Base-by-base conservation (phyloP, 148 eudicot genomes). In the Camellia japonica region DNA sequence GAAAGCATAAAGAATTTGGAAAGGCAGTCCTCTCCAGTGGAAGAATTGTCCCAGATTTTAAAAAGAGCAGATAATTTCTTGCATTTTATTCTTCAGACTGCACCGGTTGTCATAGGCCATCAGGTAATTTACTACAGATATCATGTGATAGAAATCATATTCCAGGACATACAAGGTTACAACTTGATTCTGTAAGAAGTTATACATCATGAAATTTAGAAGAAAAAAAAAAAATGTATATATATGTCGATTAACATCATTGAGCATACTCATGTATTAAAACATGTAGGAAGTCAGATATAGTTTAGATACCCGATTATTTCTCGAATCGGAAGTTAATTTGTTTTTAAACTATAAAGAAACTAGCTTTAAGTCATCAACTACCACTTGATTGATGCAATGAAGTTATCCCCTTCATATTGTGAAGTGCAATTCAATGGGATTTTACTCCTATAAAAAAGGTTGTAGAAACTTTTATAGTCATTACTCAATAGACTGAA, bases 51-150 rank as follows among this genome's bases (percentile, higher is more conserved):
- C 10, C 90, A 91, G 77, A 92, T 94, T 85, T 81, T 91, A 68
- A 90, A 87, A 81, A 85, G 97, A 82, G 98, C 98, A 0, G 97
- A 95, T 87, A 93, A 93, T 82, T 95, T 90, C 67, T 86, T 95
- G 78, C 96, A 95, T 82, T 93, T 95, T 79, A 88, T 95, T 81
- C 97, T 95, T 80, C 96, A 95, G 80, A 95, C 89, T 83, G 96
- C 98, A 72, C 98, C 98, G 7, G 92, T 94, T 81, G 94, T 93
- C 71, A 89, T 95, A 68, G 98, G 96, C 72, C 97, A 95, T 79
- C 92, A 91, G 97, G 98, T 94, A 90, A 84, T 74, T 23, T 52
- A 62, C n/a, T 43, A 66, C 47, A 20, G 23, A 82, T 38, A 5
- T 52, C 46, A 20, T 51, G 38, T 30, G 38, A 30, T 30, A 30